Percentiles rank a stretch among this genome's conserved stretches.
Conservation (phyloP, 352 stramenopile species). For the Halophytophthora batemanensis region DNA sequence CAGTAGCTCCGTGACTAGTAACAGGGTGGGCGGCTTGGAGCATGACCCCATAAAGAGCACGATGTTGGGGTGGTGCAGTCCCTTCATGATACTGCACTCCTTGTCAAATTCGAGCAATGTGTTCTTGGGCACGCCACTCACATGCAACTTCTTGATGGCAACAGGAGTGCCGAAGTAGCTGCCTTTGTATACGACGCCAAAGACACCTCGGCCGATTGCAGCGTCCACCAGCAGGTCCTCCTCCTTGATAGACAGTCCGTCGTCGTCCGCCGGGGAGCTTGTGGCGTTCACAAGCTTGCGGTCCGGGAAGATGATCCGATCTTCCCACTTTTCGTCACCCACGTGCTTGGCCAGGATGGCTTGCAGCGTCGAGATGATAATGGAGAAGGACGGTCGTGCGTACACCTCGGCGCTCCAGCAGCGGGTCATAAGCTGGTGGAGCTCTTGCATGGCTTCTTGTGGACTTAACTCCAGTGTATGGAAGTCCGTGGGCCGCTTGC, state of each 20-base stretch:
- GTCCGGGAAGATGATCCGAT: slow-evolving; percentile 81
- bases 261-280: slow-evolving; percentile 43
- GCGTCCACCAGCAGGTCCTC: slow-evolving; percentile 73
- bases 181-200: slow-evolving; percentile 81
- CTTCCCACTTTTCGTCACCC: slow-evolving; percentile 77
- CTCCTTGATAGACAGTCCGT: slow-evolving; percentile 75
- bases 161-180: slow-evolving; percentile 83
- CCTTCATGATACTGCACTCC: slow-evolving; percentile 83
- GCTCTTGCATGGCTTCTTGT: slow-evolving; percentile 56
- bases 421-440: slow-evolving; percentile 63
- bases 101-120: slow-evolving; percentile 82
- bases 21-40: slow-evolving; percentile 94
- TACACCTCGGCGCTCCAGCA: slow-evolving; percentile 78
- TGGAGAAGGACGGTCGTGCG: slow-evolving; percentile 74
- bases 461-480: slow-evolving; percentile 46
- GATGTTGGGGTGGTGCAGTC: slow-evolving; percentile 96
- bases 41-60: slow-evolving; percentile 98
- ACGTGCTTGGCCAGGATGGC: slow-evolving; percentile 65
- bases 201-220: slow-evolving; percentile 72
- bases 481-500: slow-evolving; percentile 80
- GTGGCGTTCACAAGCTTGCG: slow-evolving; percentile 63
- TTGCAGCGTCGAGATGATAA: slow-evolving; percentile 77
- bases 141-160: slow-evolving; percentile 82
- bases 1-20: slow-evolving; percentile 95
- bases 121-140: slow-evolving; percentile 78